Evolutionary conservation across 495 filamentous ascomycete species (phyloP).

Genomic region (Thermothielavioides terrestris): DNA sequence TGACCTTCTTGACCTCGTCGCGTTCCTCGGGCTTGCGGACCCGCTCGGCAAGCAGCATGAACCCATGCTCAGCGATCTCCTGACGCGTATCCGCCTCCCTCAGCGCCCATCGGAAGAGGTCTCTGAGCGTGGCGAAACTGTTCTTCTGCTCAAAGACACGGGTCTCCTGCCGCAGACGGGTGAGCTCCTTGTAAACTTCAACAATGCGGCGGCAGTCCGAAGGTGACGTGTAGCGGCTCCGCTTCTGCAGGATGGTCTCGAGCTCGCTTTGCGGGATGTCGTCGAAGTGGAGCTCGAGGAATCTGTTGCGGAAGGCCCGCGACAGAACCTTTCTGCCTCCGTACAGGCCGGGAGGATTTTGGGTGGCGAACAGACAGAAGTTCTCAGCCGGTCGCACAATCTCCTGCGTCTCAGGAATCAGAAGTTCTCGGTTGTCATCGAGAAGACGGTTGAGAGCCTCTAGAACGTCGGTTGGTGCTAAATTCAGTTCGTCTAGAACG

Average conservation of each 20-base stretch:
- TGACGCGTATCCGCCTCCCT: slow-evolving; percentile 75
- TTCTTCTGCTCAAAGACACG: slow-evolving; percentile 94
- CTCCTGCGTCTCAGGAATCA: slow-evolving; percentile 96
- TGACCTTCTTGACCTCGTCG: slow-evolving; percentile 70
- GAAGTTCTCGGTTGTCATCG: slow-evolving; percentile 94
- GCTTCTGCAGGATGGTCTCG: slow-evolving; percentile 81
- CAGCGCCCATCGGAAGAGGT: slow-evolving; percentile 95
- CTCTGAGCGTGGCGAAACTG: slow-evolving; percentile 91
- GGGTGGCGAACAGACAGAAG: slow-evolving; percentile 99
- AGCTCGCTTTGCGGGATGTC: slow-evolving; percentile 95
- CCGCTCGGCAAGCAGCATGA: slow-evolving; percentile 89
- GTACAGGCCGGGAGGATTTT: slow-evolving; percentile 93
- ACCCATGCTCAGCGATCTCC: slow-evolving; percentile 85
- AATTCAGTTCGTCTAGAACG: slow-evolving; percentile 91
- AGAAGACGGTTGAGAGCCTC: slow-evolving; percentile 91
- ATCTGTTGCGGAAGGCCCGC: slow-evolving; percentile 90
- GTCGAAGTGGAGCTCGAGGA: slow-evolving; percentile 94
- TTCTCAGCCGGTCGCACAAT: slow-evolving; percentile 81
- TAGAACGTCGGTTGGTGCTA: slow-evolving; percentile 92
- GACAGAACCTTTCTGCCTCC: slow-evolving; percentile 90
- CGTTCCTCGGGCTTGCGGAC: slow-evolving; percentile 88
- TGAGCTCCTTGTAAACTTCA: slow-evolving; percentile 86
- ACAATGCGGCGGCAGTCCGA: slow-evolving; percentile 89
- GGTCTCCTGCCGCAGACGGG: slow-evolving; percentile 76
- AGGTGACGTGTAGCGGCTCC: slow-evolving; percentile 76